Evolutionary conservation across 495 filamentous ascomycete genomes (phyloP), one percentile per base, ranked within the genome.

Genomic region (Parachaetomium inaequale): DNA sequence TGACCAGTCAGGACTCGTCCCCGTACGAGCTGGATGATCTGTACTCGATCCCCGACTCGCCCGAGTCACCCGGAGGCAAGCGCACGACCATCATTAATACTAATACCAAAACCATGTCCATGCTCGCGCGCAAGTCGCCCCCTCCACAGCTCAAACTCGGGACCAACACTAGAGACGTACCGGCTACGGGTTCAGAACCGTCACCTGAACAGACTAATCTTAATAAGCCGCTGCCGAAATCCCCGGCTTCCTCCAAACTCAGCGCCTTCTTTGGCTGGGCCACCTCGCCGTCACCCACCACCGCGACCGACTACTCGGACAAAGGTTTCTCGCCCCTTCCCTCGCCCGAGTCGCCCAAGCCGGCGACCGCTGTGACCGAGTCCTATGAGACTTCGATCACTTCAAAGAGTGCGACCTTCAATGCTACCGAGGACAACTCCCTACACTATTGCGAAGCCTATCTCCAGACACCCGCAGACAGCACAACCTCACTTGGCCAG

Each of bases 201-300:
- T 34, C 64, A 6, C 28, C 25, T 45, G 62, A 68, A 17, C 66
- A 28, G 40, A 68, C 25, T 67, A 67, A 78, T 62, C 76, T 79
- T 53, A 75, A 81, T 65, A 83, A 81, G 68, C 76, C 80, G 26
- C 66, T 81, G 31, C 81, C 81, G 3, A 84, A 81, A 62, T 84
- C 81, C 21, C 82, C 82, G 12, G 70, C 70, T 36, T 75, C 76
- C 12, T 82, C 82, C 60, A 82, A 82, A 54, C 72, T 83, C 63
- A 77, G 76, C 23, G 72, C 73, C 5, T 78, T 81, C 70, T 82
- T 82, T 67, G 81, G 81, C 70, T 84, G 81, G 81, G 68, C 72
- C 28, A 70, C 75, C 56, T 71, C 75, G 42, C 78, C 81, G 26
- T 77, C 81, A 2, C 74, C 73, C 25, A 56, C 74, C 17, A 63